phyloP scores from a whole-genome alignment of 1,284 basidiomycete genomes.

The Fomitopsis schrenkii region DNA sequence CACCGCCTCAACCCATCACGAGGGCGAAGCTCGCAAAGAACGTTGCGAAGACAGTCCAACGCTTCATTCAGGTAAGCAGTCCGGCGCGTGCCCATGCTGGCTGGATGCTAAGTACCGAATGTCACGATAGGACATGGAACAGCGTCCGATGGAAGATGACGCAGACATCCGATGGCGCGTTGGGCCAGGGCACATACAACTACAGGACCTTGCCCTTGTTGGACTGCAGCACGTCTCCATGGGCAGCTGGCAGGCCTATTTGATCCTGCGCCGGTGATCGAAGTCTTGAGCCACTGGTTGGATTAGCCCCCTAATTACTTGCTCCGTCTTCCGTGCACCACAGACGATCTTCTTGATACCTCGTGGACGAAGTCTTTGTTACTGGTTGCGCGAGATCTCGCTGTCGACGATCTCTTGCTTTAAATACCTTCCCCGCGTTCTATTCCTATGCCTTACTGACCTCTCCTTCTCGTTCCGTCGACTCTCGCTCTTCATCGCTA shows the following conservation, averaged over 20 bases:
- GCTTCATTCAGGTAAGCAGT: slow-evolving; percentile 32
- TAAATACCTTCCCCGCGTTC: too few species aligned
- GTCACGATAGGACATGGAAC: slow-evolving; percentile 41
- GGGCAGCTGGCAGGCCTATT: slow-evolving; percentile 75
- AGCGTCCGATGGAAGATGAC: slow-evolving; percentile 52
- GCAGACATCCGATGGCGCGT: slow-evolving; percentile 56
- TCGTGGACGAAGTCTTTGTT: not conserved
- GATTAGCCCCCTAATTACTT: not conserved
- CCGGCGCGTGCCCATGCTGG: not conserved
- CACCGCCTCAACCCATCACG: slow-evolving; percentile 63
- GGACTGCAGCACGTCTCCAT: slow-evolving; percentile 76
- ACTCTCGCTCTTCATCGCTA: too few species aligned
- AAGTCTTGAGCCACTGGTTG: not conserved
- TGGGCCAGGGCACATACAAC: slow-evolving; percentile 48
- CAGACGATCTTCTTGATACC: not conserved
- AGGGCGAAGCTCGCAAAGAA: slow-evolving; percentile 37
- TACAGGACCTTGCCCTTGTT: slow-evolving; percentile 65
- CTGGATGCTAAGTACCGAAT: slow-evolving; percentile 5
- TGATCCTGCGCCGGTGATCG: slow-evolving; percentile 40
- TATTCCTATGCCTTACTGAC: too few species aligned
- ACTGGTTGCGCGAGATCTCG: too few species aligned
- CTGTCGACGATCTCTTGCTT: too few species aligned
- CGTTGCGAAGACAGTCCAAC: slow-evolving; percentile 33
- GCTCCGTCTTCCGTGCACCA: not conserved
- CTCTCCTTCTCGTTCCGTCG: too few species aligned